Evolutionary conservation across 192 early-diverging fungal genomes (phyloP), one percentile per base, ranked within the genome.

Genomic region (Spinellus fusiger): DNA sequence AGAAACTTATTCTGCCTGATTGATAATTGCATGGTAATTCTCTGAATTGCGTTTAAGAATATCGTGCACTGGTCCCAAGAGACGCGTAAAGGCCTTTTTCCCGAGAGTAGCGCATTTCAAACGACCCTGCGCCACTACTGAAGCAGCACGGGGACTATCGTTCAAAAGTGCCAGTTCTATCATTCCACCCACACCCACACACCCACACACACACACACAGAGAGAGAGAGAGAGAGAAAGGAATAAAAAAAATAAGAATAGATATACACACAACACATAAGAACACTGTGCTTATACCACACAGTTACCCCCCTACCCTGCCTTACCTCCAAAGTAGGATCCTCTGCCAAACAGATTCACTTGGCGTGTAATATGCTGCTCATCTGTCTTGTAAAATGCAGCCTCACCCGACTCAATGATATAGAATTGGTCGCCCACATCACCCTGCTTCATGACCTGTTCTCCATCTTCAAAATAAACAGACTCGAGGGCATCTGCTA

Each of bases 401-500:
- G 91, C 89, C 40, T 93, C 86, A 53, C 96, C 96, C 53, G 82
- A 79, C 77, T 99, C 96, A 61, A 99, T 94, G 27, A 99, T 86
- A 72, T 90, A 99, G 68, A 99, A 99, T 53, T 86, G 86, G 56
- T 94, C 86, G 37, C 96, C 96, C 28, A 86, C 82, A 61, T 96
- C 96, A 7, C 96, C 96, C 76, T 99, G 94, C 59, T 76, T 72
- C 33, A 99, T 89, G 32, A 99, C 88, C 8, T 84, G 72, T 22
- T 95, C 86, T 26, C 82, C 83, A 61, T 94, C 90, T 37, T 85
- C 79, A 77, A 87, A 99, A 18, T 85, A 84, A 15, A 93, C 83
- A n/a, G 91, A 88, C 69, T 99, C 96, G 25, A 99, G 77, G 5
- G 93, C 94, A 77, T 99, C 96, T 15, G 96, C 95, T 71, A 99